Conservation (phyloP, 2,329 filamentous ascomycete genomes). For the Penicillium olsonii region DNA sequence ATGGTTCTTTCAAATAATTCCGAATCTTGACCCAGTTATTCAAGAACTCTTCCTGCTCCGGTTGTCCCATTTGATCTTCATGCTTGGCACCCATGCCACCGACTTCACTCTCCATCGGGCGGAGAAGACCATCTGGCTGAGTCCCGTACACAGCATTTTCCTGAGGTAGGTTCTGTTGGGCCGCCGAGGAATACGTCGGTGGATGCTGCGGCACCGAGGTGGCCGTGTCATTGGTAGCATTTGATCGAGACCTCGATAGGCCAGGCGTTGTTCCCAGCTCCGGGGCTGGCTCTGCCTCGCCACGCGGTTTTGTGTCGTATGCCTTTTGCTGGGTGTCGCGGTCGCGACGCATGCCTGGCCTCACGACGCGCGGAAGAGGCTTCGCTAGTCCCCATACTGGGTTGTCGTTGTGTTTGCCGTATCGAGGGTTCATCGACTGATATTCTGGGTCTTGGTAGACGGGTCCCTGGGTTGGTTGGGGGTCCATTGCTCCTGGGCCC, state of each 20-base stretch:
- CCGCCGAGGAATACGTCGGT: constrained; percentile 10
- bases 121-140: constrained; percentile 12
- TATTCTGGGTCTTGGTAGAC: constrained; percentile 16
- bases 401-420: constrained; percentile 48
- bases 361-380: constrained; percentile 53
- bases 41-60: constrained; percentile 14
- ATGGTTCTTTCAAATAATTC: constrained; percentile 23
- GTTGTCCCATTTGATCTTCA: not conserved
- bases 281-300: constrained; percentile 9
- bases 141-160: constrained; percentile 13
- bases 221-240: not conserved
- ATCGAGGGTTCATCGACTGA: constrained; percentile 50
- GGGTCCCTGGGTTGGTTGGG: not conserved
- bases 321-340: constrained; percentile 3
- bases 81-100: not conserved
- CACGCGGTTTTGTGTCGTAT: constrained; percentile 2
- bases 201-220: not conserved
- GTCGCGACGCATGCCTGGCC: constrained; percentile 47
- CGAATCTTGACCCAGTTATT: constrained; percentile 29
- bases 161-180: constrained; percentile 4
- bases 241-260: not conserved
- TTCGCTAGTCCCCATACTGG: constrained; percentile 55
- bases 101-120: constrained; percentile 13
- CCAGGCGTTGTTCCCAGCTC: constrained; percentile 11
- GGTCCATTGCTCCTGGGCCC: not conserved